These are phyloP conservation scores for Beauveria medogensis DNA, from an alignment of 2,329 filamentous ascomycete species.

Conservation along the genomic window DNA sequence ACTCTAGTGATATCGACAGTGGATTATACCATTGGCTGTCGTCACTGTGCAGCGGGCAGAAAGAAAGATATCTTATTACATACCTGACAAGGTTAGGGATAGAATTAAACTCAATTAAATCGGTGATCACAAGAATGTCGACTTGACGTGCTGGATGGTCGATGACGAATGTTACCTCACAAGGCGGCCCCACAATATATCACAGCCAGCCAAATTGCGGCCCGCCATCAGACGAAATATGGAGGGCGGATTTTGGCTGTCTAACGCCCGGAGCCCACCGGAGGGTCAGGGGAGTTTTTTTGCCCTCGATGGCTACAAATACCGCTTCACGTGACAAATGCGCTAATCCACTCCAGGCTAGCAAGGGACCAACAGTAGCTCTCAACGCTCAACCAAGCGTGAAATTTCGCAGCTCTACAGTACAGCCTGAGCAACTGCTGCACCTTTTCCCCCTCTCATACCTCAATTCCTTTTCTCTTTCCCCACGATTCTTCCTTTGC, in stretches of 20 bases:
- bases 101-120: background rate
- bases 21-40: conserved; percentile 2
- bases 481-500: background rate
- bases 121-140: too few species aligned
- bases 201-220: background rate
- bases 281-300: conserved; percentile 12
- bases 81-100: background rate
- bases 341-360: conserved; percentile 21
- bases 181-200: background rate
- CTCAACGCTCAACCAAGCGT: conserved; percentile 33
- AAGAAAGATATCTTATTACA: background rate
- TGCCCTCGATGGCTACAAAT: background rate
- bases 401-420: conserved; percentile 35
- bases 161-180: background rate
- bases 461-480: conserved; percentile 19
- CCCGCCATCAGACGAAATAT: conserved; percentile 6
- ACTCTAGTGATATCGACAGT: background rate
- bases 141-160: background rate
- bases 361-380: conserved; percentile 31
- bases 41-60: background rate
- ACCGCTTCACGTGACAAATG: conserved; percentile 18
- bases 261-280: conserved; percentile 7
- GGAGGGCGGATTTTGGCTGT: conserved; percentile 1
- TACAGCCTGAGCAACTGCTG: conserved; percentile 21
- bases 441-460: conserved; percentile 21